phyloP scores from a whole-genome alignment of 23 red algal species.

The Agarophyton chilense region DNA sequence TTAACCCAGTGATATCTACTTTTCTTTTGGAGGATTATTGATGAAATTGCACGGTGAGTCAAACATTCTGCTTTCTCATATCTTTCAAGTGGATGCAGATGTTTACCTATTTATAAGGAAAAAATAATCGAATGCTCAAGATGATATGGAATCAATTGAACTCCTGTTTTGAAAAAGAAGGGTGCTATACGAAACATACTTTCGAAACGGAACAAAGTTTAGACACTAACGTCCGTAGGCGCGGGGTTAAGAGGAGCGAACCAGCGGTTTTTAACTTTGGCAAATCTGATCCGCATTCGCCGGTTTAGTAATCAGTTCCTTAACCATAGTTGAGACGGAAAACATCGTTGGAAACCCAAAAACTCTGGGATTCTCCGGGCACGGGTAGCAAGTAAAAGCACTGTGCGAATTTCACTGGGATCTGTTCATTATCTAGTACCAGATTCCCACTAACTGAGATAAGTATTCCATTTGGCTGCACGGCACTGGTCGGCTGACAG shows the following conservation, averaged over 20 bases:
- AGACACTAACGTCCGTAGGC: background rate
- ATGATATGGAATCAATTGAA: background rate
- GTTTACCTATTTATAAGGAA: constrained; percentile 86
- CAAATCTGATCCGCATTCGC: background rate
- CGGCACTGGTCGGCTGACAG: constrained; percentile 69
- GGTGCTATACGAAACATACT: background rate
- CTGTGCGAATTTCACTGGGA: constrained; percentile 96
- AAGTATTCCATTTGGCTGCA: constrained; percentile 78
- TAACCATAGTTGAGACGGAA: constrained; percentile 91
- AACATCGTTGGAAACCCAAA: constrained; percentile 95
- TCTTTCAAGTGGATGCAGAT: constrained; percentile 68
- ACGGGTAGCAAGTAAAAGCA: constrained; percentile 87
- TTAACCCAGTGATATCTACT: constrained; percentile 63
- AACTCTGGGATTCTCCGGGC: constrained; percentile 39
- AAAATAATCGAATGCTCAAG: constrained; percentile 6
- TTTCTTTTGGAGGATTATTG: constrained; percentile 84
- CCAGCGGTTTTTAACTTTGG: background rate
- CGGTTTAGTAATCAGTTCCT: background rate
- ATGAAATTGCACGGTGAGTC: constrained; percentile 82
- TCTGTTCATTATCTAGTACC: constrained; percentile 80
- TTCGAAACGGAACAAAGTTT: background rate
- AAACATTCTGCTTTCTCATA: constrained; percentile 57
- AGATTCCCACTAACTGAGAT: constrained; percentile 93
- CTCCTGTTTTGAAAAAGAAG: background rate
- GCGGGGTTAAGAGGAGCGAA: background rate